These are phyloP conservation scores for Ceratocystis cubensis DNA, from an alignment of 2,329 filamentous ascomycete species.

Conservation along the genomic window DNA sequence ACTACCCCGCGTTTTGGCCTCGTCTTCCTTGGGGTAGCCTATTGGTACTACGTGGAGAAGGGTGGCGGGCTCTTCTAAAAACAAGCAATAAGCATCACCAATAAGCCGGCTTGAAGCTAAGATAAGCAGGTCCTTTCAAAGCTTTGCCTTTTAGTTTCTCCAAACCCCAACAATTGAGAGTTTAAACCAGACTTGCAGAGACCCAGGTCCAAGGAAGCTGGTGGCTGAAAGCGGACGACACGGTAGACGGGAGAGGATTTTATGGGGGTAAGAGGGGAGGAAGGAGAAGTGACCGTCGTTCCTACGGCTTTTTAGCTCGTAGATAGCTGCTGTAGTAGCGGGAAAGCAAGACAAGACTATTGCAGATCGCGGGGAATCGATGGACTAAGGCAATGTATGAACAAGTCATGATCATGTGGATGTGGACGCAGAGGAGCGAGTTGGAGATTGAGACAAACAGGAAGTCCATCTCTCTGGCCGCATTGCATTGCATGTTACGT, in stretches of 20 bases:
- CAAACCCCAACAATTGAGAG: not conserved
- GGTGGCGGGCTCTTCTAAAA: not conserved
- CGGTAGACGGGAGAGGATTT: not conserved
- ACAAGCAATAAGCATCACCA: not conserved
- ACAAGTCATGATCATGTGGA: conserved; percentile 1
- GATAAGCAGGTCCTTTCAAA: not conserved
- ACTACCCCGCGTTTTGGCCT: conserved; percentile 8
- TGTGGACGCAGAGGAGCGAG: not conserved
- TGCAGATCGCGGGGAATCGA: not conserved
- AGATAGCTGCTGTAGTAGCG: not conserved
- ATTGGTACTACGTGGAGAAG: not conserved
- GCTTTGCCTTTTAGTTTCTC: not conserved
- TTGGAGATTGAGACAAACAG: conserved; percentile 9
- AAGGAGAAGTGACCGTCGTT: not conserved
- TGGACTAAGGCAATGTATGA: too few relatives aligned
- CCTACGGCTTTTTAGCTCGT: not conserved
- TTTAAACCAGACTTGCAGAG: not conserved
- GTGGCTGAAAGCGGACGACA: conserved; percentile 1
- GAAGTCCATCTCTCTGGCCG: too few relatives aligned
- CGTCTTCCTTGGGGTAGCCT: not conserved
- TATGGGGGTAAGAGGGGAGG: not conserved
- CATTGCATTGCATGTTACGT: not conserved
- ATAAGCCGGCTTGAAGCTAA: not conserved
- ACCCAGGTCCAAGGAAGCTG: not conserved
- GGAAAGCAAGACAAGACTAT: not conserved